Conservation (phyloP, 228 moss, liverwort and hornwort genomes). For the Sphagnum magellanicum region DNA sequence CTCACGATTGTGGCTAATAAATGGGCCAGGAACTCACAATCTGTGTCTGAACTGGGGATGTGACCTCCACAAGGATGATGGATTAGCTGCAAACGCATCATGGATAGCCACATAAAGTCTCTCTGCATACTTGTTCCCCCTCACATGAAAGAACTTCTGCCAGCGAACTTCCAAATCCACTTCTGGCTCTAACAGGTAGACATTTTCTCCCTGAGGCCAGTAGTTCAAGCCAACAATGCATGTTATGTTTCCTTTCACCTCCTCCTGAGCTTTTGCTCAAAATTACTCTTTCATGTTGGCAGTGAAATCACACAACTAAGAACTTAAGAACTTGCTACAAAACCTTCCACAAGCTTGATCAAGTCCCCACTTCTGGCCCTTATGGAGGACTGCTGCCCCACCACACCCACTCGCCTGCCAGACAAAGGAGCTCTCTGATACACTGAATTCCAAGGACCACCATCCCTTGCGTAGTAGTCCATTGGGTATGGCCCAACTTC, state of each 20-base stretch:
- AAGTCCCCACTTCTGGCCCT: conserved; percentile 19
- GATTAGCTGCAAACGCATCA: conserved; percentile 23
- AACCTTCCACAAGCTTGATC: not conserved
- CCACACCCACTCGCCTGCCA: conserved; percentile 26
- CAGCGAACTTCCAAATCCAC: too few relatives aligned
- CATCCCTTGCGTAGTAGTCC: conserved; percentile 64
- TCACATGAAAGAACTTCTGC: conserved; percentile 64
- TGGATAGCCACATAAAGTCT: conserved; percentile 52
- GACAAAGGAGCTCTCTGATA: conserved; percentile 43
- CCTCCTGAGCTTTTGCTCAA: too few relatives aligned
- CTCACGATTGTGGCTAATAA: conserved; percentile 49
- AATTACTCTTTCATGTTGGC: too few relatives aligned
- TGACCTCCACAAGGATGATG: conserved; percentile 25
- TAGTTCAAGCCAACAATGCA: too few relatives aligned
- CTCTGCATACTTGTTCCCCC: conserved; percentile 83
- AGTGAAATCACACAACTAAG: too few relatives aligned
- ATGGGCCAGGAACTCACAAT: conserved; percentile 20
- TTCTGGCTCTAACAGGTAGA: too few relatives aligned
- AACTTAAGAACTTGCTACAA: too few relatives aligned
- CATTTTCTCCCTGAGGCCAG: too few relatives aligned
- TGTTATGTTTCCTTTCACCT: too few relatives aligned
- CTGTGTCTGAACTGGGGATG: conserved; percentile 19
- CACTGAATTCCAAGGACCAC: conserved; percentile 57
- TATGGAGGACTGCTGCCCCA: conserved; percentile 12
- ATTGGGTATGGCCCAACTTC: conserved; percentile 56